These are phyloP conservation scores for Fusarium pseudonygamai DNA, from an alignment of 2,329 filamentous ascomycete species.

Conservation along the genomic window DNA sequence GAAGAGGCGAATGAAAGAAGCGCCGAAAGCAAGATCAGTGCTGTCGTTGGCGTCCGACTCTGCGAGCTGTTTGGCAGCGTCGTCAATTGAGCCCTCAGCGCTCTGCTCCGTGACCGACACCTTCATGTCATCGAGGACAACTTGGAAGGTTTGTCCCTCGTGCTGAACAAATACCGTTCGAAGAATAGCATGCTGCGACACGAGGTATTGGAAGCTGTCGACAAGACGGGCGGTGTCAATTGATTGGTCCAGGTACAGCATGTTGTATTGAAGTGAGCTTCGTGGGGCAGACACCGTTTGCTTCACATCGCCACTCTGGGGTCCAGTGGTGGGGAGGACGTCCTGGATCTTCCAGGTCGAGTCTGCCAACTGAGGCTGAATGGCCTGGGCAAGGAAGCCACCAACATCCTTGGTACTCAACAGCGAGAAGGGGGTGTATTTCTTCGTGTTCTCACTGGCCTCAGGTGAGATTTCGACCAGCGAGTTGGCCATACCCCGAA, in stretches of 20 bases:
- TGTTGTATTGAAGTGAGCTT: conserved; percentile 43
- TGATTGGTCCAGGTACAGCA: conserved; percentile 41
- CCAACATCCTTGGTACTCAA: conserved; percentile 24
- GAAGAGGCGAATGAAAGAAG: conserved; percentile 35
- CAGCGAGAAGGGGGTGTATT: conserved; percentile 37
- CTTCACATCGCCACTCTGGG: conserved; percentile 36
- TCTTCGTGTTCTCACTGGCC: not conserved
- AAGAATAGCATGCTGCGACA: conserved; percentile 37
- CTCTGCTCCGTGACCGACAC: conserved; percentile 25
- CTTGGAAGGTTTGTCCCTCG: conserved; percentile 24
- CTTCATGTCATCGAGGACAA: conserved; percentile 32
- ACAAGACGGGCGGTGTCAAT: conserved; percentile 31
- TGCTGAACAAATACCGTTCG: conserved; percentile 42
- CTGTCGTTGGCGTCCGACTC: conserved; percentile 19
- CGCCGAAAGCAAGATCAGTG: conserved; percentile 18
- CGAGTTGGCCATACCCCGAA: conserved; percentile 36
- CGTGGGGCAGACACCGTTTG: conserved; percentile 33
- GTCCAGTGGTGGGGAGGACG: conserved; percentile 34
- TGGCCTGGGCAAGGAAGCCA: conserved; percentile 19
- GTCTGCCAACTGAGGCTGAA: conserved; percentile 32
- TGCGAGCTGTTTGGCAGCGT: conserved; percentile 30
- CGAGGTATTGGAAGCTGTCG: conserved; percentile 36
- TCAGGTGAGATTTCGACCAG: conserved; percentile 19
- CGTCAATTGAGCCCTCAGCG: conserved; percentile 17
- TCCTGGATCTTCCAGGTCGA: conserved; percentile 36